A percentile compares a stretch with the other conserved stretches of the same genome.
Conservation (phyloP, 768 basidiomycete genomes). For the Pleurotus citrinopileatus region DNA sequence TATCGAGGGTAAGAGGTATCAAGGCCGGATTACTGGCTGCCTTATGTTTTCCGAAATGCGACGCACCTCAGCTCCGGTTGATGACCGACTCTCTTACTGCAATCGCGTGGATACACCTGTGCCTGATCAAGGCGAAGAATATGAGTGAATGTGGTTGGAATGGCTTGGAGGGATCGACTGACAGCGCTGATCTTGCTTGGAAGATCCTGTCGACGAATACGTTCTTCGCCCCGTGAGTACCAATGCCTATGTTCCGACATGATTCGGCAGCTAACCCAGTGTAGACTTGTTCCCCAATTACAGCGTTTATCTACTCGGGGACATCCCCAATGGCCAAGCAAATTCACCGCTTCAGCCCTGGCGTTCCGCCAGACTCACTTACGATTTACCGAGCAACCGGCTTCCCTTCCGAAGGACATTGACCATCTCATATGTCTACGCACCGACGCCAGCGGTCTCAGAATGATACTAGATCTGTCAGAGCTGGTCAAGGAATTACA, state of each 20-base stretch:
- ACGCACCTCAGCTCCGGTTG: conserved; percentile 51
- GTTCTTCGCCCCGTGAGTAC: conserved; percentile 33
- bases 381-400: conserved; percentile 22
- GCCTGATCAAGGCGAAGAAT: conserved; percentile 18
- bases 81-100: conserved; percentile 48
- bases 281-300: conserved; percentile 38
- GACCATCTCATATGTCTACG: conserved; percentile 45
- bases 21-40: conserved; percentile 54
- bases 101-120: conserved; percentile 33
- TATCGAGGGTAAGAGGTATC: conserved; percentile 18
- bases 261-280: conserved; percentile 5
- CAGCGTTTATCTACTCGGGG: conserved; percentile 30
- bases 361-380: conserved; percentile 34
- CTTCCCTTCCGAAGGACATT: conserved; percentile 31
- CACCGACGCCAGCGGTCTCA: conserved; percentile 46
- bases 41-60: conserved; percentile 57
- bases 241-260: conserved; percentile 3
- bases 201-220: conserved; percentile 22
- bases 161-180: conserved; percentile 9
- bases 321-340: conserved; percentile 35
- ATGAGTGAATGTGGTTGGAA: conserved; percentile 19
- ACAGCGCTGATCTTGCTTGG: conserved; percentile 13
- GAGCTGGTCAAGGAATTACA: conserved; percentile 48
- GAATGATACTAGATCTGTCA: conserved; percentile 49
- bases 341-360: conserved; percentile 33